phyloP scores from a whole-genome alignment of 2,329 filamentous ascomycete species.

The Aspergillus clavatus region DNA sequence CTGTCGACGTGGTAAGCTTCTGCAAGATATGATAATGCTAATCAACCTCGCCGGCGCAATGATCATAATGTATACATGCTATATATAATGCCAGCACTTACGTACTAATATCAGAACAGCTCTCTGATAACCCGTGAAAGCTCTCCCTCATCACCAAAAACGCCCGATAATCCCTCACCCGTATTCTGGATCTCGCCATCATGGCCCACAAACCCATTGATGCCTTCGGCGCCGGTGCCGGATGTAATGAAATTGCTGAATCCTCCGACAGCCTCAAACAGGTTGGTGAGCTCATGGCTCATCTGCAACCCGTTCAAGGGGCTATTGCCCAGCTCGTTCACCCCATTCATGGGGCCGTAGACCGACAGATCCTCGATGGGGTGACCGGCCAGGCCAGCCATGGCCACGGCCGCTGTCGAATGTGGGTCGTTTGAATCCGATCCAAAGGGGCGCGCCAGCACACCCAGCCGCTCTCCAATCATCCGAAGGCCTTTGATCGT shows the following conservation, averaged over 20 bases:
- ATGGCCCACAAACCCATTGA: conserved; percentile 35
- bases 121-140: conserved; percentile 56
- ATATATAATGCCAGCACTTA: not conserved
- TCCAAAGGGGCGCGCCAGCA: conserved; percentile 39
- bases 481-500: conserved; percentile 61
- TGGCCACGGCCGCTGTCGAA: conserved; percentile 59
- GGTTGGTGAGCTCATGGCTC: conserved; percentile 55
- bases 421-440: conserved; percentile 51
- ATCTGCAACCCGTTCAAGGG: conserved; percentile 57
- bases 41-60: not conserved
- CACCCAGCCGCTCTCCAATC: conserved; percentile 57
- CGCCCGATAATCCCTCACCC: conserved; percentile 41
- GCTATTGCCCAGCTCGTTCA: conserved; percentile 46
- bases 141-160: conserved; percentile 55
- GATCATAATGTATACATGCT: not conserved
- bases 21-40: too few relatives aligned
- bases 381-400: conserved; percentile 62
- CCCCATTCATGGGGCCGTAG: conserved; percentile 39
- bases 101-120: conserved; percentile 51
- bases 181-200: conserved; percentile 40
- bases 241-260: conserved; percentile 40
- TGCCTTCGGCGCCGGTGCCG: conserved; percentile 30
- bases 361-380: conserved; percentile 54
- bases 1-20: too few relatives aligned
- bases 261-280: conserved; percentile 60